These are phyloP conservation scores for Pichia nakasei DNA, from an alignment of 805 yeast genomes.

Conservation along the genomic window DNA sequence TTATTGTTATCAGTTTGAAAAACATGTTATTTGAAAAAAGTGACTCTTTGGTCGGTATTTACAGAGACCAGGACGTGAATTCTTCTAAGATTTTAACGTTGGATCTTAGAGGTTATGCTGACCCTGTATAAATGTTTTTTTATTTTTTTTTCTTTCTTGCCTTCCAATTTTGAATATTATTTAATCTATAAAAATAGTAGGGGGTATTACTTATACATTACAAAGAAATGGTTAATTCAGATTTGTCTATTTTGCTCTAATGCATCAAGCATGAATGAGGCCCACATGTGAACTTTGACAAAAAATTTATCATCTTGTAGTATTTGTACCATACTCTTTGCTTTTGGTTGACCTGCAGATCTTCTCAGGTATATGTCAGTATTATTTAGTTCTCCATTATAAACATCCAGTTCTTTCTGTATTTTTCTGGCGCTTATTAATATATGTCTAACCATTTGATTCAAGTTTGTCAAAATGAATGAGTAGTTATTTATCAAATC, in stretches of 20 bases:
- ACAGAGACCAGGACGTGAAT: constrained; percentile 67
- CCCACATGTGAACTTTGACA: constrained; percentile 58
- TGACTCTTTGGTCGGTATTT: constrained; percentile 88
- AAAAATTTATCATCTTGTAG: constrained; percentile 46
- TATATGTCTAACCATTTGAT: constrained; percentile 33
- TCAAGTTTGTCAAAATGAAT: constrained; percentile 33
- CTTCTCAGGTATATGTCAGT: constrained; percentile 52
- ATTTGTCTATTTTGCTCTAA: constrained; percentile 3
- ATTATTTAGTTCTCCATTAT: constrained; percentile 22
- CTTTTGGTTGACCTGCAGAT: constrained; percentile 39
- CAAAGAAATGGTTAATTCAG: neutral
- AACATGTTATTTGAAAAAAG: constrained; percentile 80
- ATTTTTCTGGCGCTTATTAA: constrained; percentile 17
- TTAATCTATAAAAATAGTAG: neutral
- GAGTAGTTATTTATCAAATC: constrained; percentile 49
- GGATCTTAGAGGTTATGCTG: constrained; percentile 55
- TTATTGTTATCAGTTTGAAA: constrained; percentile 87
- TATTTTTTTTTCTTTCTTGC: neutral
- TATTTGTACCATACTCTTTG: constrained; percentile 46
- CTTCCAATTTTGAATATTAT: neutral
- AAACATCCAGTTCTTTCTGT: neutral
- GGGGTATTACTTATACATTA: no score
- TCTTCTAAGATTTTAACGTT: constrained; percentile 66
- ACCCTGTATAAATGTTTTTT: neutral
- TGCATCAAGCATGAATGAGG: constrained; percentile 38